Percentiles rank a stretch among this genome's conserved stretches.
These are phyloP conservation scores for Scutellaria minor DNA, from an alignment of 257 asterid species.

Conservation along the genomic window DNA sequence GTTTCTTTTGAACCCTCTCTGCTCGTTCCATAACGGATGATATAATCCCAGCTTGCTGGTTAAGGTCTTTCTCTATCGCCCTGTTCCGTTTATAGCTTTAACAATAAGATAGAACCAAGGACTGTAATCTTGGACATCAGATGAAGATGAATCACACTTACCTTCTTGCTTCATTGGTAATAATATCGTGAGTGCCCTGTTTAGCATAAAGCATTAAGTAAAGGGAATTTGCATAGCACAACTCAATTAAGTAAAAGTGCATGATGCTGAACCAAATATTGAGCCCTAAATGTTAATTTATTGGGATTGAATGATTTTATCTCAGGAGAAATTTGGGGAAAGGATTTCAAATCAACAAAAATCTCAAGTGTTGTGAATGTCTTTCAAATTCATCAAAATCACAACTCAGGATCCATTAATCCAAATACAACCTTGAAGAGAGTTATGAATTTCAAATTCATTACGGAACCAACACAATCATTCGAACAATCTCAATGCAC, in stretches of 20 bases:
- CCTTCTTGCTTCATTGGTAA: slow-evolving; percentile 29
- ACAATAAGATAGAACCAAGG: slow-evolving; percentile 26
- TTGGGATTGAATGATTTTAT: neutral
- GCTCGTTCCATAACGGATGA: slow-evolving; percentile 50
- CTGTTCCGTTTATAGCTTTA: slow-evolving; percentile 39
- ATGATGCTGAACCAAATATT: neutral
- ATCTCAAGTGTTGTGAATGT: neutral
- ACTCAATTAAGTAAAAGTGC: neutral
- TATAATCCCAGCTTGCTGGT: slow-evolving; percentile 34
- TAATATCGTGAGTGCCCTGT: slow-evolving; percentile 28
- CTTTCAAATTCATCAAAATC: neutral
- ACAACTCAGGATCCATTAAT: neutral
- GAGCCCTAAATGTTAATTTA: too few relatives aligned
- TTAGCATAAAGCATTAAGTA: slow-evolving; percentile 19
- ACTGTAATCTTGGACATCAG: neutral
- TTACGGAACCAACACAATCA: neutral
- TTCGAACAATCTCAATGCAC: neutral
- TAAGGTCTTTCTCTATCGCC: slow-evolving; percentile 25
- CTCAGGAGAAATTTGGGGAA: neutral
- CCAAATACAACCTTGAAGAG: neutral
- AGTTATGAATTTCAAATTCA: too few relatives aligned
- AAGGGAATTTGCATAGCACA: neutral
- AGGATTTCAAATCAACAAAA: neutral
- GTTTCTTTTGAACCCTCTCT: slow-evolving; percentile 44
- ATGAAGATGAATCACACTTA: slow-evolving; percentile 15